Evolutionary conservation across 306 rosid species (phyloP), one percentile per base, ranked within the genome.

Genomic region (Lathyrus oleraceus): DNA sequence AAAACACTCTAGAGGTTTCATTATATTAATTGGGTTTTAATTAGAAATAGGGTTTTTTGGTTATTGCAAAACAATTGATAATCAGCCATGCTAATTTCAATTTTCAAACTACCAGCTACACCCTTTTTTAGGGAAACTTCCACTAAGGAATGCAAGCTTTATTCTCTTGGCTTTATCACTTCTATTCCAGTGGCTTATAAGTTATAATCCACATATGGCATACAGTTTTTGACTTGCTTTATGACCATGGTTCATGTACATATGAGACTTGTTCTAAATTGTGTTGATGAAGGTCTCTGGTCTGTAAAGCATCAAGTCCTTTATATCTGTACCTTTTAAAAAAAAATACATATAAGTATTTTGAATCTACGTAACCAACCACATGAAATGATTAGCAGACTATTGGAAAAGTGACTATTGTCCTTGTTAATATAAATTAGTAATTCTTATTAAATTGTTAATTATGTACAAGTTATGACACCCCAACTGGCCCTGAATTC

Each of bases 81-180:
- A 13, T 19, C 36, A 73, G 52, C 67, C 23, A 74, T 56, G 73
- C 36, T 56, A 43, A 63, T 28, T 64, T 65, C 36, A 36, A 38
- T 44, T 23, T 61, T 73, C 44, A 28, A 56, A 16, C 27, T 27
- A 40, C 47, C 38, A 1, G 45, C 23, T 17, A 35, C 44, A 51
- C 60, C 38, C 38, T 45, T 30, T 38, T 58, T 25, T 7, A 17
- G 23, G 49, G 23, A 39, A 71, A 5, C 11, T 51, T 8, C 57
- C 14, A 51, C 57, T 5, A 9, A 12, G 32, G 35, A 71, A 43
- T 27, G n/a, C 20, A 48, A 60, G 6, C 71, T 68, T 51, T 68
- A 20, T 19, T 68, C 49, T 30, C 62, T 49, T 25, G n/a, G 47
- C 21, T 58, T 61, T 20, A 17, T 45, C 39, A 32, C 5, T 48